Conservation (phyloP, 371 early-diverging fungal genomes). For the Mortierella sp. region DNA sequence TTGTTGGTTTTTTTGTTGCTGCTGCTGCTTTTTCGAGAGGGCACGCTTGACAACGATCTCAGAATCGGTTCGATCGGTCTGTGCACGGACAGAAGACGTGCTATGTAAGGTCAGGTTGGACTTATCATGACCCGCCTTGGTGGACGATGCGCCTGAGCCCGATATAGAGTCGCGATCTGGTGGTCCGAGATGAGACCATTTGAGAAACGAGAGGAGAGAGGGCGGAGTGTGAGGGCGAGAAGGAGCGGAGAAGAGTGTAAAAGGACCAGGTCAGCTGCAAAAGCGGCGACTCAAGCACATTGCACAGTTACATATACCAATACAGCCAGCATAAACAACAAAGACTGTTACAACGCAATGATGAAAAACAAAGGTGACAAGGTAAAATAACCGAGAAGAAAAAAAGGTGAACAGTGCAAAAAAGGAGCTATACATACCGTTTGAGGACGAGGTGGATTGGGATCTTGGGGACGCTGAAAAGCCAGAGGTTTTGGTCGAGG, state of each 20-base stretch:
- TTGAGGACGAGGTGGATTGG: conserved; percentile 1
- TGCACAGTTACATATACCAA: background rate
- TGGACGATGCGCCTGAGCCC: background rate
- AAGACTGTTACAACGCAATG: background rate
- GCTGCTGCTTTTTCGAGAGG: conserved; percentile 28
- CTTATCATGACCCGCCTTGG: conserved; percentile 17
- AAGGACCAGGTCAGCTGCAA: background rate
- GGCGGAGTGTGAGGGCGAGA: too few relatives aligned
- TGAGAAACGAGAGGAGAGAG: background rate
- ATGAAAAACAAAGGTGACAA: background rate
- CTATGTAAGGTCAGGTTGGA: conserved; percentile 1
- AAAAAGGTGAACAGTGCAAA: background rate
- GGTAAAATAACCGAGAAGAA: background rate
- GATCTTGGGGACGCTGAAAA: conserved; percentile 19
- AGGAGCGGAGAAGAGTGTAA: too few relatives aligned
- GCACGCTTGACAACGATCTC: conserved; percentile 9
- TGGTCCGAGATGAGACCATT: background rate
- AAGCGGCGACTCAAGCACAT: background rate
- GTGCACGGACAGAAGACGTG: background rate
- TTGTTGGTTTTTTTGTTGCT: background rate
- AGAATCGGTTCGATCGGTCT: conserved; percentile 8
- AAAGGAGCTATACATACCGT: background rate
- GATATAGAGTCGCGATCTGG: background rate
- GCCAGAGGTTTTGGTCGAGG: conserved; percentile 4
- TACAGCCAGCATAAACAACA: background rate